A percentile compares a stretch with the other conserved stretches of the same genome.
Evolutionary conservation across 1,284 basidiomycete genomes (phyloP).

Genomic region (Pseudomicrostroma phylloplanum): DNA sequence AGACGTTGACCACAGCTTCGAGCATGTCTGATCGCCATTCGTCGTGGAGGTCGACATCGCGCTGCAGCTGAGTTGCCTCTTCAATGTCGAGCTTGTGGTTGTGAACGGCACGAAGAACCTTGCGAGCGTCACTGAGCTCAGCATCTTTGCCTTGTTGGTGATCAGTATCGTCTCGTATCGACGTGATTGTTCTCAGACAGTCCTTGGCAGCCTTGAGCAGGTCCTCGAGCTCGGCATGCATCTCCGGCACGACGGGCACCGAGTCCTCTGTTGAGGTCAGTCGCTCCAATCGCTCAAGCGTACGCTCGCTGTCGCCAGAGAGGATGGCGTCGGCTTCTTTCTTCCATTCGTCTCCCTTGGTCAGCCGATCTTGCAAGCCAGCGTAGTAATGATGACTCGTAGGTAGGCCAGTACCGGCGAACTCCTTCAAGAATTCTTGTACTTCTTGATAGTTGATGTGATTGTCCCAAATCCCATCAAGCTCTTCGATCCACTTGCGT

Average conservation of each 20-base stretch:
- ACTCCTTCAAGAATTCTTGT: background rate
- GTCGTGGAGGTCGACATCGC: background rate
- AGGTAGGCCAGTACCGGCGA: too few species aligned
- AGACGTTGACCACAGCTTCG: too few species aligned
- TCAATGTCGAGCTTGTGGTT: background rate
- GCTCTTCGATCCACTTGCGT: background rate
- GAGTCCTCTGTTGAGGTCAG: slow-evolving; percentile 24
- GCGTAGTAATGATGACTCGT: background rate
- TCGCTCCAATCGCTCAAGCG: too few species aligned
- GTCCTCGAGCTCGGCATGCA: slow-evolving; percentile 20
- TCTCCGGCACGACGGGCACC: slow-evolving; percentile 25
- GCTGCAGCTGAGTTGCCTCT: background rate
- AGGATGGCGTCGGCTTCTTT: background rate
- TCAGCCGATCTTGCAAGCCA: background rate
- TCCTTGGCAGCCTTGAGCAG: slow-evolving; percentile 25
- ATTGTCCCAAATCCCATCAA: background rate
- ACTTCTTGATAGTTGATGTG: background rate
- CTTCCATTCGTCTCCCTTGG: background rate
- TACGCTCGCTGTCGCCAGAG: background rate
- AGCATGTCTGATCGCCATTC: background rate
- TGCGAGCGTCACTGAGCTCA: background rate
- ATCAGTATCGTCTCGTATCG: background rate
- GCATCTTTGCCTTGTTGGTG: background rate
- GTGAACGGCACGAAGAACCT: slow-evolving; percentile 1
- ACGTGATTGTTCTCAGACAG: background rate